Evolutionary conservation across 2,329 filamentous ascomycete species (phyloP), one percentile per base, ranked within the genome.

Genomic region (Piedraia hortae): DNA sequence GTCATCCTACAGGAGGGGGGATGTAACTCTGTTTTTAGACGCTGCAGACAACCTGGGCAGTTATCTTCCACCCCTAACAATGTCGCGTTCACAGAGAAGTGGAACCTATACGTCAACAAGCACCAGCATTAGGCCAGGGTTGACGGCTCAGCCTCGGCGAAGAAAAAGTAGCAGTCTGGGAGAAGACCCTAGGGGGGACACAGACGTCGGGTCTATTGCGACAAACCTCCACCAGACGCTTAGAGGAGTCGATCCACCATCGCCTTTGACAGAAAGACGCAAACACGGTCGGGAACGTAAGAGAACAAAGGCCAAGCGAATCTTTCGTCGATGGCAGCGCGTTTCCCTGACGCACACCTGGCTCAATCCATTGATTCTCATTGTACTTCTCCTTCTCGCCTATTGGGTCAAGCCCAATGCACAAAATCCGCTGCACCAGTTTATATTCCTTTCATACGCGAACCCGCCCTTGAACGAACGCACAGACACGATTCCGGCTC

Each of bases 371-470:
- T 58, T 85, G 26, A 44, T 71, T 32, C 48, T 88, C 26, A 47
- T 75, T 26, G 28, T 56, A 27, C 36, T 65, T 39, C 55, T 80
- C 39, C 48, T 73, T 27, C 47, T 54, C 21, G 54, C 63, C 28
- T 91, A 82, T 48, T 62, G 64, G 32, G 42, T 74, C 38, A 70
- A 78, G 41, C 82, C 80, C 4, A 63, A 59, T 34, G 55, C 67
- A 28, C 63, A 68, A 26, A 91, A 91, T 45, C 72, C 72, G 7
- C 44, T 89, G 31, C 59, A 74, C 47, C 59, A 56, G 46, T 78
- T 77, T 44, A 65, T 91, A 45, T 89, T 89, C 56, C 65, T 91
- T 28, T 85, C 78, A 22, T 93, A 93, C 51, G 62, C 63, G 25
- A 55, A 80, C 26, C 39, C 39, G 10, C 29, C 37, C 14, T 25